Conservation (phyloP, 208 protist genomes). For the Herpetomonas tarakana region DNA sequence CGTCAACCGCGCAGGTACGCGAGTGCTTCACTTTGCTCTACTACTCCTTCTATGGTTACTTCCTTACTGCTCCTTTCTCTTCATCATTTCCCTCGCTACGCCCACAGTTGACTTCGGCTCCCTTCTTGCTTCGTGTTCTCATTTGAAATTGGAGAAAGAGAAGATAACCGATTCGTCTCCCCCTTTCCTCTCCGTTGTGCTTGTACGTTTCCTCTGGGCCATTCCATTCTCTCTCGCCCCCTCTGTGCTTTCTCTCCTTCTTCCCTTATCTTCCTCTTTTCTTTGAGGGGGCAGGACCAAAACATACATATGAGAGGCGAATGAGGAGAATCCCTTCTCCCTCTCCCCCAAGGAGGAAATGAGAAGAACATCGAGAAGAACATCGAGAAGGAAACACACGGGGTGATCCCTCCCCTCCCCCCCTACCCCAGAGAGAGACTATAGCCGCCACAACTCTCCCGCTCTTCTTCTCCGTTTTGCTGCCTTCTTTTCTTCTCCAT, state of each 20-base stretch:
- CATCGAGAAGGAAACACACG: not conserved
- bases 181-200: no score
- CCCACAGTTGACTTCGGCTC: not conserved
- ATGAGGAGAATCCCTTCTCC: no score
- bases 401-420: not conserved
- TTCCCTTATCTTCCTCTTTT: slow-evolving; percentile 2
- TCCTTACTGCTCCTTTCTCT: not conserved
- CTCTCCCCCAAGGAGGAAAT: not conserved
- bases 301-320: no score
- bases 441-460: no score
- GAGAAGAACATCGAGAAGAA: not conserved
- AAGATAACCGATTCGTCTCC: no score
- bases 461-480: slow-evolving; percentile 1
- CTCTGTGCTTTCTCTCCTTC: not conserved
- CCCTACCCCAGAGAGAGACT: no score
- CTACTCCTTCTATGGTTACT: not conserved
- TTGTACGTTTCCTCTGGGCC: not conserved
- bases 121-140: not conserved
- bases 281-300: not conserved
- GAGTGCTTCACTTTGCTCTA: not conserved
- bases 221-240: not conserved
- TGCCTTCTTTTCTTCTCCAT: not conserved
- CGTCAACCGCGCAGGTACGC: not conserved
- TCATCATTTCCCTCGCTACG: not conserved
- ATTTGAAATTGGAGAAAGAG: no score